A percentile compares a stretch with the other conserved stretches of the same genome.
phyloP scores from a whole-genome alignment of 345 rosid genomes.

The Moricandia arvensis region DNA sequence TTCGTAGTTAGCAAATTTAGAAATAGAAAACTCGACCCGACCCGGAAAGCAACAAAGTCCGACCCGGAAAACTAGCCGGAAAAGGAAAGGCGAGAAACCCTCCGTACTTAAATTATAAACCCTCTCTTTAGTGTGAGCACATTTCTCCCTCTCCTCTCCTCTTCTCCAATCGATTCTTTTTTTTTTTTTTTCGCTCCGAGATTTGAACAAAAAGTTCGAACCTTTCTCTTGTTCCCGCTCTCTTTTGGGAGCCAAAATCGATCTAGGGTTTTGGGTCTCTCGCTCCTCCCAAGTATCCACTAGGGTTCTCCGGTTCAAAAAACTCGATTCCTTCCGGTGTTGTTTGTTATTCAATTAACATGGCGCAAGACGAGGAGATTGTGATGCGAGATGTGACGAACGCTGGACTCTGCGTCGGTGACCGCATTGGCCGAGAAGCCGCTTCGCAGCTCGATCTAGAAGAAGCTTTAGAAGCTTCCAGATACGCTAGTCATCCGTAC shows the following conservation, averaged over 20 bases:
- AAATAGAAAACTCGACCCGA: slow-evolving; percentile 11
- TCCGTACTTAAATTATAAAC: slow-evolving; percentile 13
- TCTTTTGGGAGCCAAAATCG: slow-evolving; percentile 25
- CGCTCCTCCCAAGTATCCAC: slow-evolving; percentile 4
- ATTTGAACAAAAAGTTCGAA: neutral
- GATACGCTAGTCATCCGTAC: slow-evolving; percentile 93
- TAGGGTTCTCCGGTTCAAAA: slow-evolving; percentile 4
- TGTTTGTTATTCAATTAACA: slow-evolving; percentile 14
- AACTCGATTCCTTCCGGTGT: neutral
- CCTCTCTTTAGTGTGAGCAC: slow-evolving; percentile 28
- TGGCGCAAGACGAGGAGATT: slow-evolving; percentile 82
- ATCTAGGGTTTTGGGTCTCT: slow-evolving; percentile 35
- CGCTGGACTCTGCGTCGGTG: slow-evolving; percentile 71
- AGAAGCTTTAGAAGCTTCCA: slow-evolving; percentile 86
- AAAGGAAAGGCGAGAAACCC: slow-evolving; percentile 32
- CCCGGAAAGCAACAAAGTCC: neutral
- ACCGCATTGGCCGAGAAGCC: slow-evolving; percentile 83
- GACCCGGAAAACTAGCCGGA: slow-evolving; percentile 12
- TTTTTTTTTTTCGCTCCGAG: neutral
- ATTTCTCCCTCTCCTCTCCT: neutral
- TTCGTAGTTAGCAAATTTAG: neutral
- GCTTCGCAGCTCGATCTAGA: slow-evolving; percentile 81
- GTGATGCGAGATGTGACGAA: slow-evolving; percentile 78
- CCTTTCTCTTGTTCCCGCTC: slow-evolving; percentile 31
- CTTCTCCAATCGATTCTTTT: slow-evolving; percentile 9